phyloP scores from a whole-genome alignment of 2,329 filamentous ascomycete species.

The Curvularia sp. region DNA sequence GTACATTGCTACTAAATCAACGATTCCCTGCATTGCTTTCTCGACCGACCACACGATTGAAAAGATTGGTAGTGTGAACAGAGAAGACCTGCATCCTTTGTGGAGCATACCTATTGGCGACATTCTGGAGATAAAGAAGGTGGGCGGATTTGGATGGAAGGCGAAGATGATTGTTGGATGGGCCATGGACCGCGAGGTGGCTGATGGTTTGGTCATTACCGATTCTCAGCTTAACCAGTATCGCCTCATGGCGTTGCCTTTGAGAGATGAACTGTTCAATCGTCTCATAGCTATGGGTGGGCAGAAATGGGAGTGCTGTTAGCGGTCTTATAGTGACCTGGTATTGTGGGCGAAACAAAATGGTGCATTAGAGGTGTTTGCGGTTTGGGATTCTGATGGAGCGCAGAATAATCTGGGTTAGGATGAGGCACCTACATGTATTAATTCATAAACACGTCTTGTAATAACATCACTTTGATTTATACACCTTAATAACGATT shows the following conservation, averaged over 20 bases:
- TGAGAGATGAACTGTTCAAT: conserved; percentile 83
- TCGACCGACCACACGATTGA: conserved; percentile 61
- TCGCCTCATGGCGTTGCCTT: conserved; percentile 73
- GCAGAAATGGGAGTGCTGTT: conserved; percentile 86
- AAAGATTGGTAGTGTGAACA: conserved; percentile 56
- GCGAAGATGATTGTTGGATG: conserved; percentile 82
- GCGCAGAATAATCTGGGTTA: background rate
- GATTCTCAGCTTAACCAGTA: conserved; percentile 64
- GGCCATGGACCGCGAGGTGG: conserved; percentile 75
- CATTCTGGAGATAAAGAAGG: conserved; percentile 76
- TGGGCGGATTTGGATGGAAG: conserved; percentile 86
- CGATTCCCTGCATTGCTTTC: conserved; percentile 73
- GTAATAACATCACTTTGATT: background rate
- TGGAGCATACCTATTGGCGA: conserved; percentile 77
- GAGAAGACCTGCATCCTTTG: conserved; percentile 62
- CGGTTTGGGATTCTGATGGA: background rate
- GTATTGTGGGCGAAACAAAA: background rate
- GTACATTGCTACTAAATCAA: conserved; percentile 72
- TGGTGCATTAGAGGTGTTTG: conserved; percentile 4
- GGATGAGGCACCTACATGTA: background rate
- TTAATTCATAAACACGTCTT: background rate
- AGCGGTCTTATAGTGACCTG: conserved; percentile 2
- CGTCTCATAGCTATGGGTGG: conserved; percentile 75
- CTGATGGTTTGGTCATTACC: conserved; percentile 74
- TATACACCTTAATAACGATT: background rate